A percentile compares a stretch with the other conserved stretches of the same genome.
Conservation (phyloP, 1,284 basidiomycete genomes). For the Cryptococcus sp. region DNA sequence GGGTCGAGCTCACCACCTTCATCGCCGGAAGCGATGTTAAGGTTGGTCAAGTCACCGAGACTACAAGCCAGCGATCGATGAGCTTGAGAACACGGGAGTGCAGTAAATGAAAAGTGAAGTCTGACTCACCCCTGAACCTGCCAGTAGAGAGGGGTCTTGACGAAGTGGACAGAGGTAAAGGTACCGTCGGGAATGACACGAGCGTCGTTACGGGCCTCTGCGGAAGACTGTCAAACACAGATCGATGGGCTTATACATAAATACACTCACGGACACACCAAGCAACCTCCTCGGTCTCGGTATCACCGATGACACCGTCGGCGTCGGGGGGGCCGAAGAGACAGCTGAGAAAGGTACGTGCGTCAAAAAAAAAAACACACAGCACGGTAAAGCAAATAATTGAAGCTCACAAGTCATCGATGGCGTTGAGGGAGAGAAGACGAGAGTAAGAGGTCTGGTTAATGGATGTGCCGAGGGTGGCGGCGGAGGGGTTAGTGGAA, state of each 20-base stretch:
- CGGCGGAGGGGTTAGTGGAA: constrained; percentile 42
- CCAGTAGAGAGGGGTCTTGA: constrained; percentile 58
- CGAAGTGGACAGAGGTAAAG: constrained; percentile 56
- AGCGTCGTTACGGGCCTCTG: constrained; percentile 57
- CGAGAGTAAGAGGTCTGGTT: constrained; percentile 52
- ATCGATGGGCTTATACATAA: not conserved
- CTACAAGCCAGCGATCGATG: constrained; percentile 24
- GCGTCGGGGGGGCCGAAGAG: constrained; percentile 57
- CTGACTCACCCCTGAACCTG: constrained; percentile 51
- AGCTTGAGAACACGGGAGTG: constrained; percentile 11
- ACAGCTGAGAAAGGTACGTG: constrained; percentile 34
- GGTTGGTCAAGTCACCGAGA: constrained; percentile 54
- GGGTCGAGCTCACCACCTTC: constrained; percentile 57
- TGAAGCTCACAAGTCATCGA: constrained; percentile 47
- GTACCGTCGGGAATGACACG: constrained; percentile 58
- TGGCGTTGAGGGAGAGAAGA: constrained; percentile 50
- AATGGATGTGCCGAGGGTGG: constrained; percentile 45
- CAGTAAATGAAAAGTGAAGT: not conserved
- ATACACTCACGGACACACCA: constrained; percentile 57
- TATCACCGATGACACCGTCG: constrained; percentile 55
- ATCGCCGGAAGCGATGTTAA: constrained; percentile 54
- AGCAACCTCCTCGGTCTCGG: constrained; percentile 58
- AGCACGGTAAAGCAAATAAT: not conserved
- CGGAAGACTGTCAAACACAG: not conserved
- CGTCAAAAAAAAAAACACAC: not conserved